Evolutionary conservation across 768 basidiomycete species (phyloP).

Genomic region (Filobasidium wieringae): DNA sequence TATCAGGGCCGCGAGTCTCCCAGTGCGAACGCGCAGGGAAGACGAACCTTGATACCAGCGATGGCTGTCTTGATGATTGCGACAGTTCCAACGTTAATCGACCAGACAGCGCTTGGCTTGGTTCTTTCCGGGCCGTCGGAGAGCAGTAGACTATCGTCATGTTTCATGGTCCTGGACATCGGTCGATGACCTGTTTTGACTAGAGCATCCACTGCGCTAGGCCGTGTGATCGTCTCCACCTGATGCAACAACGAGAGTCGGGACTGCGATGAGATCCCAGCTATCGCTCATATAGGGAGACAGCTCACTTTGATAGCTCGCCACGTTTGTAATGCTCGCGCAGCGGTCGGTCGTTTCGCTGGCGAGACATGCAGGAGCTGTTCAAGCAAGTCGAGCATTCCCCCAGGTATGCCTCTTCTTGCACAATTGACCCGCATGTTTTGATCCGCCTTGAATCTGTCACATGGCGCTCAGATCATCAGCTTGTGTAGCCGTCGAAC

Average conservation of each 20-base stretch:
- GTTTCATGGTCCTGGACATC: too few relatives aligned
- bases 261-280: not conserved
- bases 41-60: not conserved
- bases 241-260: not conserved
- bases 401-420: constrained; percentile 57
- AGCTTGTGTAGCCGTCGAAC: not conserved
- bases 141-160: too few relatives aligned
- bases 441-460: constrained; percentile 48
- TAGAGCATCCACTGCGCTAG: not conserved
- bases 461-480: not conserved
- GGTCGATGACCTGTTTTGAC: not conserved
- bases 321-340: constrained; percentile 45
- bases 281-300: not conserved
- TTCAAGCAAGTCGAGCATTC: constrained; percentile 62
- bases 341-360: constrained; percentile 54
- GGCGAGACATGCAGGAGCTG: constrained; percentile 56
- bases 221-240: not conserved
- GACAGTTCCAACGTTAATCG: not conserved
- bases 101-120: not conserved
- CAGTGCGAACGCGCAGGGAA: not conserved
- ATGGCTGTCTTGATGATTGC: not conserved
- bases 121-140: not conserved
- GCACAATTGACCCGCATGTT: constrained; percentile 51
- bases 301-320: not conserved
- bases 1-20: not conserved